Evolutionary conservation across 257 asterid species (phyloP), one percentile per base, ranked within the genome.

Genomic region (Paraleonurus japonicus): DNA sequence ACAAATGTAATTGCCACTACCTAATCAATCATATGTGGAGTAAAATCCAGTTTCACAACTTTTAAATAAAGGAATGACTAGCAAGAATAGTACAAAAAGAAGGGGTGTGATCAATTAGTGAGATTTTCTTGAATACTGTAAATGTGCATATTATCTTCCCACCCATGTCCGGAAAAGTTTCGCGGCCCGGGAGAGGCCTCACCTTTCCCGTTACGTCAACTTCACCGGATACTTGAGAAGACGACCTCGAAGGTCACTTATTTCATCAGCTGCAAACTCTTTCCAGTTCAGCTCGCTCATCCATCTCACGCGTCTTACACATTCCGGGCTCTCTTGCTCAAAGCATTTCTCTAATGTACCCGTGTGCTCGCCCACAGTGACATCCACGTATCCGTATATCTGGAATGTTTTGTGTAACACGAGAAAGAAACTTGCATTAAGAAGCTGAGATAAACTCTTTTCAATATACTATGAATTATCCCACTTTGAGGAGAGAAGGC

Each of bases 371-470:
- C 89, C 96, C 95, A 92, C 2, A 92, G 86, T 1, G 86, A 87
- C 96, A 84, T 89, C 67, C 98, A n/a, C 84, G 63, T 92, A 92
- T 51, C 98, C 98, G n/a, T 79, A 85, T n/a, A 92, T 82, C 98
- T 92, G 88, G 58, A 75, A 35, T 16, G 10, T 65, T 74, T 48
- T 0, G n/a, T 0, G 8, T n/a, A n/a, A n/a, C n/a, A n/a, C n/a
- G n/a, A n/a, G n/a, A n/a, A 20, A 7, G 15, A 74, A 16, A 61
- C 2, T 28, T 35, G 10, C 8, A 69, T 54, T 10, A 53, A 62
- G 27, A 30, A n/a, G n/a, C n/a, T 39, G 22, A 53, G 13, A 7
- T 19, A 1, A 5, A 16, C 16, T 50, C 57, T 16, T 19, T n/a
- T 50, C 12, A 5, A 4, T 16, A 50, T n/a, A n/a, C n/a, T n/a